Percentiles rank a stretch among this genome's conserved stretches.
These are phyloP conservation scores for Penicillium hordei DNA, from an alignment of 2,329 filamentous ascomycete genomes.

Conservation along the genomic window DNA sequence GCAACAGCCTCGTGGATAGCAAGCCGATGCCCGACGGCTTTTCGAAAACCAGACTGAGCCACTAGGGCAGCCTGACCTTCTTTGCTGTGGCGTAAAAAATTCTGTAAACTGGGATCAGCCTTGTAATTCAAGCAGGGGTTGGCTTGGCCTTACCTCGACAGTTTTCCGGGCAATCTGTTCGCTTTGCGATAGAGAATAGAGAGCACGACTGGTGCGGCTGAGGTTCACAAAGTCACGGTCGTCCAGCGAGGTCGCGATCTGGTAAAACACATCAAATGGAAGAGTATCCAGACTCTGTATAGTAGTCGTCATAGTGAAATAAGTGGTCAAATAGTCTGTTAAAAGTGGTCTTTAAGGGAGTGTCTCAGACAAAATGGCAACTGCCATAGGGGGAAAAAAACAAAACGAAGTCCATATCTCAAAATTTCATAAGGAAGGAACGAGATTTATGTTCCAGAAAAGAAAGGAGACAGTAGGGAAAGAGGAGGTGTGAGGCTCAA, in stretches of 20 bases:
- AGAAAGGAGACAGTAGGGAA: background rate
- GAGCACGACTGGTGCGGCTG: slow-evolving; percentile 52
- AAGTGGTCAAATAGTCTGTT: background rate
- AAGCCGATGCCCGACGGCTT: slow-evolving; percentile 59
- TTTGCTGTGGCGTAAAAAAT: slow-evolving; percentile 43
- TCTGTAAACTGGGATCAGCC: slow-evolving; percentile 34
- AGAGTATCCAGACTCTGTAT: slow-evolving; percentile 45
- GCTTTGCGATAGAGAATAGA: slow-evolving; percentile 54
- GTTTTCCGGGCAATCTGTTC: slow-evolving; percentile 58
- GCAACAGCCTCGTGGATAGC: slow-evolving; percentile 62
- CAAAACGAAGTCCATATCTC: background rate
- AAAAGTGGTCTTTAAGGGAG: background rate
- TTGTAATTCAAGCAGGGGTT: background rate
- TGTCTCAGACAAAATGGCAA: background rate
- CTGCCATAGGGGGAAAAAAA: background rate
- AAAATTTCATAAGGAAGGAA: background rate
- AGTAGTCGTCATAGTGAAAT: slow-evolving; percentile 9
- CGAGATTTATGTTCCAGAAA: background rate
- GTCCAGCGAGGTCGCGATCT: slow-evolving; percentile 56
- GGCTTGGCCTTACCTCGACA: slow-evolving; percentile 52
- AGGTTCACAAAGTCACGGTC: slow-evolving; percentile 61
- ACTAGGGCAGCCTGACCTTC: slow-evolving; percentile 45
- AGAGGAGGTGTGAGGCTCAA: background rate
- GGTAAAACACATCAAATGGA: slow-evolving; percentile 65
- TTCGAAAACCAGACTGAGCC: slow-evolving; percentile 48